Conservation (phyloP, 345 rosid species). For the Chamaenerion angustifolium region DNA sequence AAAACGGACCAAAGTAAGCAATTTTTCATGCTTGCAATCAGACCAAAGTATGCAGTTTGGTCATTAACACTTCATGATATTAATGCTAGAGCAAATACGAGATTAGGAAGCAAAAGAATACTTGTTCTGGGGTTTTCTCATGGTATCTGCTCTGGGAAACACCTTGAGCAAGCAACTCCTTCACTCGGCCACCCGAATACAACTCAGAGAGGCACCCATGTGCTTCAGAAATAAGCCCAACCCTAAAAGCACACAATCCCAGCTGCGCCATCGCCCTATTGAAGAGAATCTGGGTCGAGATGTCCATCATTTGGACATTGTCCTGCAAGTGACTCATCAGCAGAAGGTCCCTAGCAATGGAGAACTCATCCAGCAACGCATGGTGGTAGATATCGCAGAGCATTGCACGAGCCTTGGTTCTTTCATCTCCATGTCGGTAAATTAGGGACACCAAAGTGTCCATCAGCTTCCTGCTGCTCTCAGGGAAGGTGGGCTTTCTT, state of each 20-base stretch:
- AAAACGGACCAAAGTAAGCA: no score
- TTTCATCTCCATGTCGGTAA: slow-evolving; percentile 82
- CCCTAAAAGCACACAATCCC: slow-evolving; percentile 84
- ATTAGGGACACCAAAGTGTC: slow-evolving; percentile 76
- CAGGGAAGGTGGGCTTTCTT: slow-evolving; percentile 80
- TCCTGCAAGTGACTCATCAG: slow-evolving; percentile 95
- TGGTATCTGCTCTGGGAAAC: slow-evolving; percentile 81
- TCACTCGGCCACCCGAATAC: slow-evolving; percentile 84
- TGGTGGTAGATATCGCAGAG: slow-evolving; percentile 91
- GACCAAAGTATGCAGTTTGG: no score
- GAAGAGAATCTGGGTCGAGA: slow-evolving; percentile 85
- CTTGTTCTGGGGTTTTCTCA: slow-evolving; percentile 98
- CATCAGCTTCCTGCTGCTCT: slow-evolving; percentile 79
- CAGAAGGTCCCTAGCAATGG: slow-evolving; percentile 62
- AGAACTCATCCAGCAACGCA: slow-evolving; percentile 70
- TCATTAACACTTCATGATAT: no score
- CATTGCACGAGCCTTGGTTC: slow-evolving; percentile 97
- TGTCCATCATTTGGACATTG: slow-evolving; percentile 73
- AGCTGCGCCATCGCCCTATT: slow-evolving; percentile 96
- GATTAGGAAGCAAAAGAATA: slow-evolving; percentile 1
- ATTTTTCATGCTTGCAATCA: no score
- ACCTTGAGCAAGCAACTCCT: slow-evolving; percentile 97
- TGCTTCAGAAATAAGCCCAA: slow-evolving; percentile 62
- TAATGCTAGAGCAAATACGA: background rate
- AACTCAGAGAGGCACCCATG: slow-evolving; percentile 86